Percentiles rank a stretch among this genome's conserved stretches.
Evolutionary conservation across 441 rosid genomes (phyloP).

Genomic region (Aquilaria agallochum): DNA sequence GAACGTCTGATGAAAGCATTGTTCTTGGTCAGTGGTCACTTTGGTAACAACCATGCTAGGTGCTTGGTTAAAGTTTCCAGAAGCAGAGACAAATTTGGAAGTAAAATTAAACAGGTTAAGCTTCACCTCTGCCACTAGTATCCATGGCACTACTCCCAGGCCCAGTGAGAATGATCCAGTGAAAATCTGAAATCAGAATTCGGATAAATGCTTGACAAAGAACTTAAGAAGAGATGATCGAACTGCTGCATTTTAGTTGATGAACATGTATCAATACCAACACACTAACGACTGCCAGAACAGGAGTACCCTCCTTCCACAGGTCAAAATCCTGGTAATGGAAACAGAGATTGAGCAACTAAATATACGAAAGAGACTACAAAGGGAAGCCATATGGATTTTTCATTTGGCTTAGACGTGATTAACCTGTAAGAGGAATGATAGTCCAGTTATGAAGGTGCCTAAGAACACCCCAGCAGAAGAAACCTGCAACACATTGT

Average conservation of each 20-base stretch:
- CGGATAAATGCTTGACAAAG: no score
- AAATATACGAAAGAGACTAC: no score
- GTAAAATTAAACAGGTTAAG: not conserved
- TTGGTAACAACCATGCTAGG: no score
- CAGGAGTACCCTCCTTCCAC: conserved; percentile 20
- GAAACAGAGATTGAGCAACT: not conserved
- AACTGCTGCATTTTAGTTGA: no score
- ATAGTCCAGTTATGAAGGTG: conserved; percentile 28
- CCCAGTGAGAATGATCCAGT: conserved; percentile 33
- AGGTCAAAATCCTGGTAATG: conserved; percentile 8
- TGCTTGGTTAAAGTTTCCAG: no score
- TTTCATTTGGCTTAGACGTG: no score
- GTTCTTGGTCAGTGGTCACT: no score
- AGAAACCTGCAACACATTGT: conserved; percentile 9
- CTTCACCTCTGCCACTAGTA: conserved; percentile 70
- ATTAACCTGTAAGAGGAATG: conserved; percentile 38
- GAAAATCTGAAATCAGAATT: conserved; percentile 28
- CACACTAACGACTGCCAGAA: conserved; percentile 23
- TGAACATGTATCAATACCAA: conserved; percentile 15
- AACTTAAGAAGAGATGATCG: no score
- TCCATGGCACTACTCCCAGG: conserved; percentile 57
- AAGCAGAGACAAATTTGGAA: no score
- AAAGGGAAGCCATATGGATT: no score
- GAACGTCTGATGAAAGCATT: conserved; percentile 38
- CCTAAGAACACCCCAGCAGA: conserved; percentile 35